These are phyloP conservation scores for Trametes gibbosa DNA, from an alignment of 768 basidiomycete species.

Conservation along the genomic window DNA sequence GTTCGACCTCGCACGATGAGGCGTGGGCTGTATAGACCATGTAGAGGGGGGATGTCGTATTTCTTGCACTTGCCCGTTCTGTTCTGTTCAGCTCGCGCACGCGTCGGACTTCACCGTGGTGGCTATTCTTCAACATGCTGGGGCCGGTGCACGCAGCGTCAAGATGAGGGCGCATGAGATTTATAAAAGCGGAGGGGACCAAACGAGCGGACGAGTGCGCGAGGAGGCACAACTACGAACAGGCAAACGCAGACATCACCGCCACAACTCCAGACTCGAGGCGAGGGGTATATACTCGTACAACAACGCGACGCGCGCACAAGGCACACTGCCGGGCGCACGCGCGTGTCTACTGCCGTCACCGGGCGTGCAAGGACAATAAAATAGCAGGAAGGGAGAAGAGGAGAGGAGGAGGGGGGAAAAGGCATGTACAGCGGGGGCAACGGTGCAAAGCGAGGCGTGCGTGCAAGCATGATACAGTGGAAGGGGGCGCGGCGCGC, in stretches of 20 bases:
- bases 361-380: not conserved
- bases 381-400: not conserved
- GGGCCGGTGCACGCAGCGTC: no score
- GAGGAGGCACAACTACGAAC: constrained; percentile 13
- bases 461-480: not conserved
- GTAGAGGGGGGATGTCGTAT: not conserved
- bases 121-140: no score
- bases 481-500: not conserved
- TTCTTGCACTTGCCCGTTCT: not conserved
- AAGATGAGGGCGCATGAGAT: not conserved
- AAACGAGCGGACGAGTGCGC: no score
- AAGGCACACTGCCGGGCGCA: not conserved
- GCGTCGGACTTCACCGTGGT: not conserved
- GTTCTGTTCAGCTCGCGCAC: not conserved
- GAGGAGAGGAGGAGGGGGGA: not conserved
- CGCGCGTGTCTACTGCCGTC: constrained; percentile 14
- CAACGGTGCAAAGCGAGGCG: not conserved
- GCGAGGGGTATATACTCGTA: constrained; percentile 16
- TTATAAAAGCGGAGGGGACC: no score
- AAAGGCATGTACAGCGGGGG: not conserved
- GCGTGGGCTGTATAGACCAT: not conserved
- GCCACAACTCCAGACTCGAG: not conserved
- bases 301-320: constrained; percentile 14
- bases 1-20: constrained; percentile 11
- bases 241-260: not conserved